These are phyloP conservation scores for Solanum arcanum DNA, from an alignment of 257 asterid genomes.

Conservation along the genomic window DNA sequence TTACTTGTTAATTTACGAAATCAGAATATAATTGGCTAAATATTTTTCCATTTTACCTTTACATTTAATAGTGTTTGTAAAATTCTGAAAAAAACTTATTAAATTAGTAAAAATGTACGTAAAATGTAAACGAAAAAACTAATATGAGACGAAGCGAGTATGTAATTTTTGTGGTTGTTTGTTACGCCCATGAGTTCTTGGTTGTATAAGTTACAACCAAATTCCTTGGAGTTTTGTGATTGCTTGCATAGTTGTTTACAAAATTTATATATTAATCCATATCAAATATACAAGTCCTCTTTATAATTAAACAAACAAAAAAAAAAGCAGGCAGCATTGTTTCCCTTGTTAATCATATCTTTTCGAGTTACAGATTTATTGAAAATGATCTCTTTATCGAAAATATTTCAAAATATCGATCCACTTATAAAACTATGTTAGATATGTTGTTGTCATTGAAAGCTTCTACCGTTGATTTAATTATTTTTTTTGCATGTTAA, in stretches of 20 bases:
- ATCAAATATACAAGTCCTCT: not conserved
- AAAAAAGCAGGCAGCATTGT: not conserved
- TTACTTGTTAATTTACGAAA: not conserved
- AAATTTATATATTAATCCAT: not conserved
- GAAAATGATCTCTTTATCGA: no score
- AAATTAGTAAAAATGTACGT: no score
- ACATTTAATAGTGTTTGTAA: not conserved
- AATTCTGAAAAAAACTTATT: no score
- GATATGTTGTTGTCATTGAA: not conserved
- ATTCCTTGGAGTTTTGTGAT: not conserved
- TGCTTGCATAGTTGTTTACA: not conserved
- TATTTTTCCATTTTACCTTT: not conserved
- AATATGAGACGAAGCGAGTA: not conserved
- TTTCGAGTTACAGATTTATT: fast-evolving
- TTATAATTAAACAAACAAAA: not conserved
- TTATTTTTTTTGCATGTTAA: not conserved
- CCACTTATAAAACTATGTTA: not conserved
- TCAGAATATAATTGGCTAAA: no score
- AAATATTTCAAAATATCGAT: not conserved
- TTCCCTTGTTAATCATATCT: not conserved
- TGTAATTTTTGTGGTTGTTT: not conserved
- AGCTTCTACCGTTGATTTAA: not conserved
- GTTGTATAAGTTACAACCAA: not conserved
- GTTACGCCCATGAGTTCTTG: not conserved
- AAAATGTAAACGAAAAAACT: not conserved